A percentile compares a stretch with the other conserved stretches of the same genome.
Evolutionary conservation across 208 protist species (phyloP).

Genomic region (Plasmodiophora brassicae): DNA sequence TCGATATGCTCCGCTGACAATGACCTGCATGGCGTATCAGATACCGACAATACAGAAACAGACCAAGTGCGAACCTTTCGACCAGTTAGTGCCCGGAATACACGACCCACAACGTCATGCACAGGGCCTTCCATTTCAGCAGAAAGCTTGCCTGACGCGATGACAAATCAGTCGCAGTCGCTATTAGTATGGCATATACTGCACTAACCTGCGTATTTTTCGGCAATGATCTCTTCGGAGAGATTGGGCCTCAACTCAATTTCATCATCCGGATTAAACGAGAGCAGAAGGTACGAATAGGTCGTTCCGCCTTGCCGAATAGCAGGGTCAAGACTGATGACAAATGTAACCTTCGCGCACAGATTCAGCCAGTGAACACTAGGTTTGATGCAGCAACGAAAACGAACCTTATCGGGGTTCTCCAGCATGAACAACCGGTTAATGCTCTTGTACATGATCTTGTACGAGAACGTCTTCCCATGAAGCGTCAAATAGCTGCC

Average conservation of each 20-base stretch:
- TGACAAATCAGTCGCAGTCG: not conserved
- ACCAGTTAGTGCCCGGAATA: not conserved
- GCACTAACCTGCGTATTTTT: not conserved
- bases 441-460: slow-evolving; percentile 45
- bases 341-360: not conserved
- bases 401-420: slow-evolving; percentile 8
- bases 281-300: not conserved
- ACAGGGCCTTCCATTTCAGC: slow-evolving; percentile 11
- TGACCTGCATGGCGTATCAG: not conserved
- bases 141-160: not conserved
- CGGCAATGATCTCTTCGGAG: not conserved
- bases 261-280: not conserved
- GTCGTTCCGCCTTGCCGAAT: not conserved
- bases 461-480: slow-evolving; percentile 62
- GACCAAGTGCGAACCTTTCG: not conserved
- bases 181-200: not conserved
- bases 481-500: slow-evolving; percentile 53
- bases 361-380: not conserved
- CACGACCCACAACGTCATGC: not conserved
- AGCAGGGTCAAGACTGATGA: not conserved
- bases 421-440: slow-evolving; percentile 15
- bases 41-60: not conserved
- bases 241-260: not conserved
- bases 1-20: not conserved
- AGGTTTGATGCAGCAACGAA: not conserved